These are phyloP conservation scores for Wickerhamiella shivajii DNA, from an alignment of 805 yeast genomes.

Conservation along the genomic window DNA sequence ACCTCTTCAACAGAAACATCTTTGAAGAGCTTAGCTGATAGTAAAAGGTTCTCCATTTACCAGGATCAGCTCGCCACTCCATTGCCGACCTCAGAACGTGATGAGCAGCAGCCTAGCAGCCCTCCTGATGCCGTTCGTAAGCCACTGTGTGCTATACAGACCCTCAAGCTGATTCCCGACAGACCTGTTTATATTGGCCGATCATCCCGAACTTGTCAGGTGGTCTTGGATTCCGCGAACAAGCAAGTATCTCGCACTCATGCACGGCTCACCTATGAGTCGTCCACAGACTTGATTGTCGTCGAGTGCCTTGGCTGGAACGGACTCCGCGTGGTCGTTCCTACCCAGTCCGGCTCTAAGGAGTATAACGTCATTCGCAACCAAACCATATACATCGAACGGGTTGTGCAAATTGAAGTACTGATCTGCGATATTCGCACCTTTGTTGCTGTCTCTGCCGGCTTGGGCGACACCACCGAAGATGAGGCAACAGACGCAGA, in stretches of 20 bases:
- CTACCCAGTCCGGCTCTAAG: constrained; percentile 23
- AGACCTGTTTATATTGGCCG: constrained; percentile 42
- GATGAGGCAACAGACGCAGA: constrained; percentile 18
- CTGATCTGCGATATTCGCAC: constrained; percentile 58
- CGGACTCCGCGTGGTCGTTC: constrained; percentile 57
- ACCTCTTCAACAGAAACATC: background rate
- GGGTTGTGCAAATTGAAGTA: constrained; percentile 42
- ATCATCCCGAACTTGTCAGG: constrained; percentile 46
- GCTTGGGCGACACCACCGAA: constrained; percentile 29
- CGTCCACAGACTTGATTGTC: constrained; percentile 28
- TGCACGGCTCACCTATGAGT: constrained; percentile 34
- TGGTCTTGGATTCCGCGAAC: constrained; percentile 32
- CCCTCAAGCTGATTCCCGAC: constrained; percentile 15
- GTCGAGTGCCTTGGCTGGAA: constrained; percentile 71
- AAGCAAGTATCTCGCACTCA: constrained; percentile 58
- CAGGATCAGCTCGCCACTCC: constrained; percentile 16
- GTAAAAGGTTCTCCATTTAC: constrained; percentile 7
- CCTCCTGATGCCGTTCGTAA: constrained; percentile 1
- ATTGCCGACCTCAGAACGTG: constrained; percentile 15
- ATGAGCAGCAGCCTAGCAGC: constrained; percentile 3
- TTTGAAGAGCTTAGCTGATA: background rate
- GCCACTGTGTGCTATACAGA: constrained; percentile 10
- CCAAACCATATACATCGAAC: constrained; percentile 54
- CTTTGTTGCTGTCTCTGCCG: constrained; percentile 31
- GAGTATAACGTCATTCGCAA: constrained; percentile 42